Evolutionary conservation across 495 filamentous ascomycete genomes (phyloP).

Genomic region (Bryoglossum gracile): DNA sequence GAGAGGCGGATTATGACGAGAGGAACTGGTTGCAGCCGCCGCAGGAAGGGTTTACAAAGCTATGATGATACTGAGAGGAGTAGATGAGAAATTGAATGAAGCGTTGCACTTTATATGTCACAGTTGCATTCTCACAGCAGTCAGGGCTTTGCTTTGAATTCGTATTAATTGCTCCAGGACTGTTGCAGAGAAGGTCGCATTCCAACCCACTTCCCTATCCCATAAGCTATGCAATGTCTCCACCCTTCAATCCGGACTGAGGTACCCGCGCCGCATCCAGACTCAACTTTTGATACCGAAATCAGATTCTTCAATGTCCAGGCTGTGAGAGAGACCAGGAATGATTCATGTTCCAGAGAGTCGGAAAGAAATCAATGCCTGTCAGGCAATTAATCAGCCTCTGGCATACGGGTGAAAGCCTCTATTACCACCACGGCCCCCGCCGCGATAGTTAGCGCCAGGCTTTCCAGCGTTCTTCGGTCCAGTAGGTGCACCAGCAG

Average conservation of each 20-base stretch:
- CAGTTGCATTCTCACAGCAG: no score
- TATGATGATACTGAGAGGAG: not conserved
- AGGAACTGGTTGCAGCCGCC: slow-evolving; percentile 91
- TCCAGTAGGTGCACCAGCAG: slow-evolving; percentile 90
- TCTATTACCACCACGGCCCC: slow-evolving; percentile 67
- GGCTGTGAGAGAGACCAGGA: no score
- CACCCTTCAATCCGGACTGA: not conserved
- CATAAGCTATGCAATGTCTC: not conserved
- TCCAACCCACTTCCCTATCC: not conserved
- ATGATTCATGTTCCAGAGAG: no score
- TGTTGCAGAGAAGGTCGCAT: no score
- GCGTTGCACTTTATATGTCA: not conserved
- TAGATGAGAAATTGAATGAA: not conserved
- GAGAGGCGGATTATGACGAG: slow-evolving; percentile 68
- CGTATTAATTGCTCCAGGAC: no score
- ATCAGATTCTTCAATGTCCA: no score
- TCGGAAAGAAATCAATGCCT: no score
- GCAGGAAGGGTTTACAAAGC: slow-evolving; percentile 45
- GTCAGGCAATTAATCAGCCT: no score
- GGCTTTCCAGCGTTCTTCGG: slow-evolving; percentile 94
- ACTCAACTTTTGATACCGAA: no score
- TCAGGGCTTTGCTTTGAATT: no score
- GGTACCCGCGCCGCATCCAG: not conserved
- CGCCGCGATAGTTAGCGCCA: slow-evolving; percentile 90
- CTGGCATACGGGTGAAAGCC: slow-evolving; percentile 89